Base-by-base conservation (phyloP, 768 basidiomycete species). In the Psilocybe azurescens region DNA sequence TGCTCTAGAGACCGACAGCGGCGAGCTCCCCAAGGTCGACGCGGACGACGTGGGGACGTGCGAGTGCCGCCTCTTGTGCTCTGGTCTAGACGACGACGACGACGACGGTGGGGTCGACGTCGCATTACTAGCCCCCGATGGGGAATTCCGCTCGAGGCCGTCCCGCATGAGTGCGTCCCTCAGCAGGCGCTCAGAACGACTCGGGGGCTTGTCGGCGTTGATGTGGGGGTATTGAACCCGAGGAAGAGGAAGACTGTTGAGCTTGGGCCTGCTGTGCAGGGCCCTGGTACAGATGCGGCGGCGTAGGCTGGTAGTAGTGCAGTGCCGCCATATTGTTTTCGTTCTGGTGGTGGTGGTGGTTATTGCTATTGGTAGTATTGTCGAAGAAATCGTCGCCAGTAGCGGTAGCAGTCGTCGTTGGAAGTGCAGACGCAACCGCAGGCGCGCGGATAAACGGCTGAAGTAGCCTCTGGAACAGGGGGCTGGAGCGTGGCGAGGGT, bases 151-250 rank as follows among this genome's bases (percentile, higher is more conserved):
- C 75, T 78, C 77, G 32, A 60, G 58, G 51, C 79, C 83, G 66
- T 79, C 86, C 51, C 83, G 77, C 30, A 77, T 73, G 56, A 88
- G 80, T 9, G 87, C 81, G 63, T 87, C 81, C 54, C 86, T 77
- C 53, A 88, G 77, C 50, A 88, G 80, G 9, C 80, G 78, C 67
- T 87, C 83, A 3, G 84, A 86, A 58, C 84, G 78, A 36, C 82
- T 83, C 0, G 84, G 75, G n/a, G 71, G 68, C 20, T 72, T 67
- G 53, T 57, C 41, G 48, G 59, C 5, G 41, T 46, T n/a, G 36
- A 20, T 18, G 52, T 49, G 14, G 62, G n/a, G 59, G 47, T 20
- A 48, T 28, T 3, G 63, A 33, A 5, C 7, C 6, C 0, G 33
- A 36, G 33, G 33, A 44, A 9, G 41, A 44, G 41, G 41, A 44